Evolutionary conservation across 257 asterid species (phyloP).

Genomic region (Echites panduratus): DNA sequence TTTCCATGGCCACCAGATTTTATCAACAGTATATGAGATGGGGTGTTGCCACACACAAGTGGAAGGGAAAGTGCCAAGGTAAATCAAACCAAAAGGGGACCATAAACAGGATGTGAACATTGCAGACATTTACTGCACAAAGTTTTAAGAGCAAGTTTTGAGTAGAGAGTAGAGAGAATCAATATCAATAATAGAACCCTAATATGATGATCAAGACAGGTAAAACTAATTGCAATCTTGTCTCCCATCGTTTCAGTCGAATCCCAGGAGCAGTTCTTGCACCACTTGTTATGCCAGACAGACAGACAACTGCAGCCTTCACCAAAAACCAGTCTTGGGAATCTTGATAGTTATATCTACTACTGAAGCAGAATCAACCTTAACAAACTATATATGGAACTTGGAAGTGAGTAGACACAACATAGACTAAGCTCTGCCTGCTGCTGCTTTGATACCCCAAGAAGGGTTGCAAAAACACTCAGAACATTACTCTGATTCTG

Average conservation of each 20-base stretch:
- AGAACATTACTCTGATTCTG: not conserved
- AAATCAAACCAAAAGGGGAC: too few relatives aligned
- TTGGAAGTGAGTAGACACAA: not conserved
- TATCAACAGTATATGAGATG: not conserved
- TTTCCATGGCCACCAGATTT: not conserved
- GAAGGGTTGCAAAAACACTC: not conserved
- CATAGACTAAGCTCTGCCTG: not conserved
- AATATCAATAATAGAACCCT: too few relatives aligned
- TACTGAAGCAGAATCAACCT: slow-evolving; percentile 3
- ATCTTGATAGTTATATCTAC: not conserved
- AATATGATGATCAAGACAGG: not conserved
- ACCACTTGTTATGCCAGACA: not conserved
- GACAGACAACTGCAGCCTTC: not conserved
- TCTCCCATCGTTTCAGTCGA: not conserved
- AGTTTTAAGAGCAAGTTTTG: not conserved
- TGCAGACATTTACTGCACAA: not conserved
- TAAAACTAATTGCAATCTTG: not conserved
- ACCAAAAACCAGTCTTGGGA: slow-evolving; percentile 5
- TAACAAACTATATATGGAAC: slow-evolving; percentile 5
- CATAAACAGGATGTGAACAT: not conserved
- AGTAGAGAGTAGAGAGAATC: not conserved
- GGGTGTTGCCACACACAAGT: too few relatives aligned
- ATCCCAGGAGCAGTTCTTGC: not conserved
- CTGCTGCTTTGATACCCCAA: not conserved
- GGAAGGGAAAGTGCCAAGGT: too few relatives aligned